Percentiles rank a stretch among this genome's conserved stretches.
Evolutionary conservation across 352 stramenopile species (phyloP).

Genomic region (Pythium plurisporium): DNA sequence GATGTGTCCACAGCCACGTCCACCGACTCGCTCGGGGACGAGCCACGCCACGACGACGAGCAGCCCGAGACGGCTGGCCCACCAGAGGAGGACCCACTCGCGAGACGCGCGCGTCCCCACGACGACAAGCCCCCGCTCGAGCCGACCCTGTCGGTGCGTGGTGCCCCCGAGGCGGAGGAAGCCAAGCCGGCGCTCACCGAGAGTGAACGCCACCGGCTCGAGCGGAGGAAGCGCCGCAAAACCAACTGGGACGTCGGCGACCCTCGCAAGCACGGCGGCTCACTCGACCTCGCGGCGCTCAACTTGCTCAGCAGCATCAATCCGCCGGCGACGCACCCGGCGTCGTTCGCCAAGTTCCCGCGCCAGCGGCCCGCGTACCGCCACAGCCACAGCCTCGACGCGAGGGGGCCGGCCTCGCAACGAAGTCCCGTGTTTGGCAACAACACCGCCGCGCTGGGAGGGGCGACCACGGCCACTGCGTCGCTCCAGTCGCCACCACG

Average conservation of each 20-base stretch:
- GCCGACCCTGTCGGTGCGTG: neutral
- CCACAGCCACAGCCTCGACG: conserved; percentile 61
- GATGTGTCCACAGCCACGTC: neutral
- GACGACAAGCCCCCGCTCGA: neutral
- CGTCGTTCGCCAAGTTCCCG: conserved; percentile 58
- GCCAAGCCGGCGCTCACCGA: conserved; percentile 34
- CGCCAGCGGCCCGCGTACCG: conserved; percentile 47
- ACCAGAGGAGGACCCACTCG: too few species aligned
- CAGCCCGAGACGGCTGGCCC: neutral
- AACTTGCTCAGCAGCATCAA: conserved; percentile 22
- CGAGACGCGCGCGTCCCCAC: neutral
- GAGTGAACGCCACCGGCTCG: conserved; percentile 52
- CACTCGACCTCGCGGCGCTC: conserved; percentile 16
- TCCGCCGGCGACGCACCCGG: conserved; percentile 32
- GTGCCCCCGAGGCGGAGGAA: conserved; percentile 23
- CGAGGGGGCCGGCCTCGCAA: conserved; percentile 26
- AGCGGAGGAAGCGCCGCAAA: conserved; percentile 62
- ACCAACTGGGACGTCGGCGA: conserved; percentile 84
- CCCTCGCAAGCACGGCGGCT: conserved; percentile 32
- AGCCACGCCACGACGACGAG: too few species aligned
- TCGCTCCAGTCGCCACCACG: neutral
- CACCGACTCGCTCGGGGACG: neutral
- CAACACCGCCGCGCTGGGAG: neutral
- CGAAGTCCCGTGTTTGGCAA: neutral
- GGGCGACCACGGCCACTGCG: neutral